phyloP scores from a whole-genome alignment of 768 basidiomycete species.

The Pholiota molesta region DNA sequence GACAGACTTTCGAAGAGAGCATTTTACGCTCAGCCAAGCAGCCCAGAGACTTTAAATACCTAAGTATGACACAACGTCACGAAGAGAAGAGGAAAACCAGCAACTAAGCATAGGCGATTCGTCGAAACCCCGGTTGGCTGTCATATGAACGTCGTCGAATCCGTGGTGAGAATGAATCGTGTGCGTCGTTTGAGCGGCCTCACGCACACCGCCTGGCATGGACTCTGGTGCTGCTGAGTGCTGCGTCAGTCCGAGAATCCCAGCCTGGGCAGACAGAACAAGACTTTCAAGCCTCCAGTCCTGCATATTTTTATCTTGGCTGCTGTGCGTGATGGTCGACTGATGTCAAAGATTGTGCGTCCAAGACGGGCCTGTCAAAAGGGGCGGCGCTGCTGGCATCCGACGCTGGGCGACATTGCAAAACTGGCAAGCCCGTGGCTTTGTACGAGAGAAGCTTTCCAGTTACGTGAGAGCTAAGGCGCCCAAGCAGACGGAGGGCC shows the following conservation, averaged over 20 bases:
- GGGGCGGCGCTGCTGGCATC: neutral
- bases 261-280: neutral
- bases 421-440: neutral
- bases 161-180: neutral
- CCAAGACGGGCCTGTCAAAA: neutral
- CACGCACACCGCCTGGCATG: neutral
- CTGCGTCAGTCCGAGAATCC: neutral
- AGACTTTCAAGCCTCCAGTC: neutral
- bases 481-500: neutral
- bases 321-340: neutral
- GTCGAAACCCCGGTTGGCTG: neutral
- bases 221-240: neutral
- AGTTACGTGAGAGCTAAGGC: neutral
- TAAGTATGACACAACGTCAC: too few relatives aligned
- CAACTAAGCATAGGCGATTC: too few relatives aligned
- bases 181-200: slow-evolving; percentile 19
- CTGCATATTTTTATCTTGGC: neutral
- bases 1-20: too few relatives aligned
- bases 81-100: too few relatives aligned
- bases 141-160: neutral
- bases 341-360: neutral
- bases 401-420: neutral
- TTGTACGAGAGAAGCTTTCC: neutral
- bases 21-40: too few relatives aligned
- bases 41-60: too few relatives aligned